These are phyloP conservation scores for Boletus pseudopeckii DNA, from an alignment of 768 basidiomycete genomes.

Conservation along the genomic window DNA sequence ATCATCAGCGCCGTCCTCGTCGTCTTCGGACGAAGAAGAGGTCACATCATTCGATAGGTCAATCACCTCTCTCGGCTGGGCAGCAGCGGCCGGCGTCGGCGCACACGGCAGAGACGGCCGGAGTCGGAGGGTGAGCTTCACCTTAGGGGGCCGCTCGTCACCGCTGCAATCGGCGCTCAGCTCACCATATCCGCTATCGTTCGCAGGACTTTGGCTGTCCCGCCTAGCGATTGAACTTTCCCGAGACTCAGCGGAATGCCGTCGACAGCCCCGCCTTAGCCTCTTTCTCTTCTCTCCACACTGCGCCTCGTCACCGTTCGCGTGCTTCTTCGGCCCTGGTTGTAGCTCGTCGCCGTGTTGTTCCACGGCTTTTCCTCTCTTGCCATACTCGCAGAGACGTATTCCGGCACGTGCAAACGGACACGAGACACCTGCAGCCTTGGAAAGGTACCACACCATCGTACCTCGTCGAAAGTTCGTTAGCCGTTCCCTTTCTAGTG, in stretches of 20 bases:
- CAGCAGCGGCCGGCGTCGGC: conserved; percentile 6
- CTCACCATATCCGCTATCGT: conserved; percentile 29
- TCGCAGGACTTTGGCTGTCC: conserved; percentile 20
- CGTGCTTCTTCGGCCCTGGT: conserved; percentile 46
- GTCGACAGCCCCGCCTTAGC: conserved; percentile 32
- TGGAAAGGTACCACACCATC: conserved; percentile 77
- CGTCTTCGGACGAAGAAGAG: conserved; percentile 42
- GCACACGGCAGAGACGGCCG: conserved; percentile 36
- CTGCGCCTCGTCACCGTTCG: conserved; percentile 30
- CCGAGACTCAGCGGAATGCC: conserved; percentile 15
- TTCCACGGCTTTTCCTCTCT: conserved; percentile 37
- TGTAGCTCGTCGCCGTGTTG: conserved; percentile 25
- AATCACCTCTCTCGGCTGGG: conserved; percentile 31
- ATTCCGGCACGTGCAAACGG: conserved; percentile 76
- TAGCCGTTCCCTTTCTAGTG: conserved; percentile 34
- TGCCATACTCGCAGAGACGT: conserved; percentile 62
- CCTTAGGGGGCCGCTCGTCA: conserved; percentile 49
- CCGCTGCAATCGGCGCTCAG: conserved; percentile 27
- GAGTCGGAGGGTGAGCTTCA: conserved; percentile 67
- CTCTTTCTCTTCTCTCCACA: conserved; percentile 48
- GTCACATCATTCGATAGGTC: conserved; percentile 41
- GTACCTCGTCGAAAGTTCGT: conserved; percentile 80
- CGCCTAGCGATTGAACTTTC: conserved; percentile 9
- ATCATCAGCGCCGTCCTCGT: conserved; percentile 22
- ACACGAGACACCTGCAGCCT: conserved; percentile 70